Percentiles rank a stretch among this genome's conserved stretches.
Conservation (phyloP, 2,329 filamentous ascomycete species). For the Mollisia scopiformis region DNA sequence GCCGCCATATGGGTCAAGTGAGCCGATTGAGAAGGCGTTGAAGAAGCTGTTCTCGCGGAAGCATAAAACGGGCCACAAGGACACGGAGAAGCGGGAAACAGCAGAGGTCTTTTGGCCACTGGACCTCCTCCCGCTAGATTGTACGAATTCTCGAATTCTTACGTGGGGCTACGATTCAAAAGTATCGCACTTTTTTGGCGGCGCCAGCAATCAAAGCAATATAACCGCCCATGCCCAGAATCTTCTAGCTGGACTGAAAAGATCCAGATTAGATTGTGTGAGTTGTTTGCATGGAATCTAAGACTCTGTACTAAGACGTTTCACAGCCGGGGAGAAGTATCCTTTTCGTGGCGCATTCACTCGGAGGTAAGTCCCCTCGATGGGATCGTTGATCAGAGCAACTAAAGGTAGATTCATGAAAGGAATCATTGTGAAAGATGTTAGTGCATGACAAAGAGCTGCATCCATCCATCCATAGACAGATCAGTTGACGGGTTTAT, state of each 20-base stretch:
- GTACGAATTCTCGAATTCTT: neutral
- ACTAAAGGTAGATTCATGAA: neutral
- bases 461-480: neutral
- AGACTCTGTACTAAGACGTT: neutral
- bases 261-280: neutral
- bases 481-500: neutral
- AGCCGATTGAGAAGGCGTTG: neutral
- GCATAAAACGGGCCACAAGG: neutral
- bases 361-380: neutral
- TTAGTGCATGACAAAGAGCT: neutral
- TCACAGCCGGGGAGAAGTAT: neutral
- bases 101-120: neutral
- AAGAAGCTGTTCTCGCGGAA: neutral
- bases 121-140: neutral
- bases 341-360: neutral
- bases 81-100: neutral
- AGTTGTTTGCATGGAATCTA: neutral
- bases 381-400: neutral
- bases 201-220: neutral
- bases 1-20: neutral
- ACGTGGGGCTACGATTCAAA: neutral
- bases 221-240: neutral
- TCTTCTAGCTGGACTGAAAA: neutral
- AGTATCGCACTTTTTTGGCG: neutral
- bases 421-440: neutral